These are phyloP conservation scores for Tylopilus sp. DNA, from an alignment of 1,284 basidiomycete species.

Conservation along the genomic window DNA sequence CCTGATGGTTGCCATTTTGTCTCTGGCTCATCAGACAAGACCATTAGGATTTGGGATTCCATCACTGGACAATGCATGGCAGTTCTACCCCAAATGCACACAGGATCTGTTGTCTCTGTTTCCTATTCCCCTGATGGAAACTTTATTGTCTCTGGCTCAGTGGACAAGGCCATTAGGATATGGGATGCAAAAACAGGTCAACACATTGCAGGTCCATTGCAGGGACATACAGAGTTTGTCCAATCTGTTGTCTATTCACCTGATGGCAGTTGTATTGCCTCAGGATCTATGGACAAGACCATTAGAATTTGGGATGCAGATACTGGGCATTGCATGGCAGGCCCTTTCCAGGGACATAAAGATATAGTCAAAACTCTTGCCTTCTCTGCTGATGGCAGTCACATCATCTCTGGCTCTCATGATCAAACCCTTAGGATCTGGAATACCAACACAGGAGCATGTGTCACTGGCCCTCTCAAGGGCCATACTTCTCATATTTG, in stretches of 20 bases:
- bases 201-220: slow-evolving; percentile 11
- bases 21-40: slow-evolving; percentile 11
- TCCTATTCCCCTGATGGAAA: slow-evolving; percentile 18
- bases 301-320: slow-evolving; percentile 15
- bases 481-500: neutral
- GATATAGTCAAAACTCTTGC: neutral
- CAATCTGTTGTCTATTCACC: slow-evolving; percentile 13
- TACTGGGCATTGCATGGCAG: slow-evolving; percentile 5
- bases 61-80: slow-evolving; percentile 20
- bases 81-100: slow-evolving; percentile 5
- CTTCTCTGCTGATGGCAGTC: slow-evolving; percentile 16
- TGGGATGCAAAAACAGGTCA: slow-evolving; percentile 18
- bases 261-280: slow-evolving; percentile 14
- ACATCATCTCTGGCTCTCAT: slow-evolving; percentile 15
- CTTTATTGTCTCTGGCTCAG: slow-evolving; percentile 10
- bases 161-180: slow-evolving; percentile 7
- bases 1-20: slow-evolving; percentile 18
- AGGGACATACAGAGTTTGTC: neutral
- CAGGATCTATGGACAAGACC: slow-evolving; percentile 2
- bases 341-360: slow-evolving; percentile 3
- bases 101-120: neutral
- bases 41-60: slow-evolving; percentile 18
- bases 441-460: slow-evolving; percentile 4
- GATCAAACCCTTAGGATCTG: slow-evolving; percentile 15
- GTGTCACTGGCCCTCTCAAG: slow-evolving; percentile 5